These are phyloP conservation scores for Fusarium oligoseptatum DNA, from an alignment of 2,329 filamentous ascomycete genomes.

Conservation along the genomic window DNA sequence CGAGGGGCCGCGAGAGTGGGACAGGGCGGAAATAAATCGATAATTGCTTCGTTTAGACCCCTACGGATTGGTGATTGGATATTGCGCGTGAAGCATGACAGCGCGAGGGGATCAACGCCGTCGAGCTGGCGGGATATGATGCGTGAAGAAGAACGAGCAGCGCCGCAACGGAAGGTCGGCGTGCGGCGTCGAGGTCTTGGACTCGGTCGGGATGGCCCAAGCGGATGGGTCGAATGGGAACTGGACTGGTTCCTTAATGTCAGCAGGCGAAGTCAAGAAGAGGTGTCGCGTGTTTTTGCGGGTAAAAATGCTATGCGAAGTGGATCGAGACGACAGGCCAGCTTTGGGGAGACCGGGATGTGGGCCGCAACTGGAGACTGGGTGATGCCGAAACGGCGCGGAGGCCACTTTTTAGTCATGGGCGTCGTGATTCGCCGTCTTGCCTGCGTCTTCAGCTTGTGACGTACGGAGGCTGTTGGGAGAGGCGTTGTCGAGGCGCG, in stretches of 20 bases:
- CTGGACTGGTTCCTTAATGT: slow-evolving; percentile 40
- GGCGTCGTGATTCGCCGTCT: slow-evolving; percentile 28
- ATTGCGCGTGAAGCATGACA: slow-evolving; percentile 42
- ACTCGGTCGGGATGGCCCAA: slow-evolving; percentile 19
- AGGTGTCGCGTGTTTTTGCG: slow-evolving; percentile 48
- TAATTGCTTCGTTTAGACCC: slow-evolving; percentile 41
- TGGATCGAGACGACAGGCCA: slow-evolving; percentile 45
- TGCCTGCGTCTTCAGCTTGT: slow-evolving; percentile 14
- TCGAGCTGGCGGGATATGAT: slow-evolving; percentile 10
- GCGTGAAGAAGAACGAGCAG: neutral
- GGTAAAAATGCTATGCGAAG: slow-evolving; percentile 43
- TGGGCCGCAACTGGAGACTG: slow-evolving; percentile 43
- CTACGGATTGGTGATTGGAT: slow-evolving; percentile 37
- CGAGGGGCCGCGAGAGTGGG: slow-evolving; percentile 38
- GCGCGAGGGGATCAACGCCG: slow-evolving; percentile 18
- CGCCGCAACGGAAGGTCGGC: slow-evolving; percentile 23
- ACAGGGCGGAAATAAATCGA: slow-evolving; percentile 37
- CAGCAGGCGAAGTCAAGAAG: slow-evolving; percentile 37
- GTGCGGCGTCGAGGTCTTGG: slow-evolving; percentile 10
- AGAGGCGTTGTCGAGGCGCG: slow-evolving; percentile 23
- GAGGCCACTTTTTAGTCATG: slow-evolving; percentile 35
- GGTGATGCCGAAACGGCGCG: slow-evolving; percentile 34
- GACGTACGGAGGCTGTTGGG: slow-evolving; percentile 21
- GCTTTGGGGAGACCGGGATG: slow-evolving; percentile 44
- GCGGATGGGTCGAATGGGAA: slow-evolving; percentile 29